phyloP scores from a whole-genome alignment of 495 filamentous ascomycete genomes.

The Penicillium arizonense region DNA sequence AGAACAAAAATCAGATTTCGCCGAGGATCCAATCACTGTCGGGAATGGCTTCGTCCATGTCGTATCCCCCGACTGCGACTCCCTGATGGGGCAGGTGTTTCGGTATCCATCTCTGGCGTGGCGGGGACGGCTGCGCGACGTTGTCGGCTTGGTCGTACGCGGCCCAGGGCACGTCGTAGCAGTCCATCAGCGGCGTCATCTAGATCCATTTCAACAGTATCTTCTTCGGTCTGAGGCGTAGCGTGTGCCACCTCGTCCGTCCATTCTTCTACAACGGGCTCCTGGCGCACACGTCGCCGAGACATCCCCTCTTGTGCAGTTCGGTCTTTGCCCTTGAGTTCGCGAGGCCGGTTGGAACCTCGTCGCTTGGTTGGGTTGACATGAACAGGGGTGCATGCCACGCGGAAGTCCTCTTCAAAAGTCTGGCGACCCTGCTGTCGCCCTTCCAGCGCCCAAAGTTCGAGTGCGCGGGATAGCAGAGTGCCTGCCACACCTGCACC shows the following conservation, averaged over 20 bases:
- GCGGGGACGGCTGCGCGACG: conserved; percentile 16
- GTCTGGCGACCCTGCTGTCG: conserved; percentile 22
- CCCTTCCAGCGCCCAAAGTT: conserved; percentile 58
- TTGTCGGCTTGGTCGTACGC: conserved; percentile 30
- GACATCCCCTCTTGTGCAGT: conserved; percentile 7
- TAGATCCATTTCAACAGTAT: conserved; percentile 43
- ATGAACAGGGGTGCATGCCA: not conserved
- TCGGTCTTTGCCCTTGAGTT: conserved; percentile 28
- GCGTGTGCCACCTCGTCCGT: conserved; percentile 37
- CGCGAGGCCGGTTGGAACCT: conserved; percentile 23
- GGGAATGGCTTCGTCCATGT: conserved; percentile 24
- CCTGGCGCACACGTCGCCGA: conserved; percentile 26
- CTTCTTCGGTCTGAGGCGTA: conserved; percentile 23
- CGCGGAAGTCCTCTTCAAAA: conserved; percentile 18
- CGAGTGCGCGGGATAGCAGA: conserved; percentile 68
- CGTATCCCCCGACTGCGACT: conserved; percentile 21
- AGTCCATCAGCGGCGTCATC: conserved; percentile 42
- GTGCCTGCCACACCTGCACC: conserved; percentile 73
- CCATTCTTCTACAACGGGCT: conserved; percentile 31
- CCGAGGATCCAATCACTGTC: conserved; percentile 11
- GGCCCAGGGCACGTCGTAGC: conserved; percentile 34
- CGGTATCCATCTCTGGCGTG: conserved; percentile 22
- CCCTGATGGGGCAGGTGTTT: conserved; percentile 17
- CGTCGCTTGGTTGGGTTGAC: conserved; percentile 10
- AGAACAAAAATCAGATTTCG: not conserved